These are phyloP conservation scores for Liquidambar formosana DNA, from an alignment of 164 flowering plant species.

Conservation along the genomic window DNA sequence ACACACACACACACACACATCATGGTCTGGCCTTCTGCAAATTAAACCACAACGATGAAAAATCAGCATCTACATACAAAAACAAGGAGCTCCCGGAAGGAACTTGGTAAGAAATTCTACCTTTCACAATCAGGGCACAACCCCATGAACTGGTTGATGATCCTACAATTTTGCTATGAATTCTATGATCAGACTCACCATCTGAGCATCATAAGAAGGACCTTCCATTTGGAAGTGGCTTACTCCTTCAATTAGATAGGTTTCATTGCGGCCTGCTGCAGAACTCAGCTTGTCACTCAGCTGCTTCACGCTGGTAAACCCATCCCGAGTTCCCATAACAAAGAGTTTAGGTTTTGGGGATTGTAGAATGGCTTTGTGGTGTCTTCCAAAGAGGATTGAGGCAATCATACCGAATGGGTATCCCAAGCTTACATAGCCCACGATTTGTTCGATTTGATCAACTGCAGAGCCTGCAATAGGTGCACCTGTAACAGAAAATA, in stretches of 20 bases:
- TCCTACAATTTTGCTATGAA: slow-evolving; percentile 59
- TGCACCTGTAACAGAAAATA: slow-evolving; percentile 57
- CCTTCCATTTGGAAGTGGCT: slow-evolving; percentile 97
- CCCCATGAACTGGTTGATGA: neutral
- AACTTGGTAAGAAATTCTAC: neutral
- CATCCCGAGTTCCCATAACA: slow-evolving; percentile 90
- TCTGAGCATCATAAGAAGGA: slow-evolving; percentile 72
- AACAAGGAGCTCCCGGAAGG: neutral
- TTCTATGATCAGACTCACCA: slow-evolving; percentile 60
- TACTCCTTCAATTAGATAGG: slow-evolving; percentile 76
- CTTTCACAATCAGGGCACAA: neutral
- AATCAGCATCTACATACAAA: slow-evolving; percentile 11
- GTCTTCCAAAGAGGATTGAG: slow-evolving; percentile 90
- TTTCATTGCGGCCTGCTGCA: slow-evolving; percentile 75
- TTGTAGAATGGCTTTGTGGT: slow-evolving; percentile 69
- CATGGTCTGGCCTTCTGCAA: slow-evolving; percentile 10
- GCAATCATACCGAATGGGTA: slow-evolving; percentile 87
- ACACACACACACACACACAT: too few species aligned
- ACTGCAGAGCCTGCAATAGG: slow-evolving; percentile 96
- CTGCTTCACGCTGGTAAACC: slow-evolving; percentile 89
- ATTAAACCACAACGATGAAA: slow-evolving; percentile 4
- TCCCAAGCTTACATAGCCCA: slow-evolving; percentile 86
- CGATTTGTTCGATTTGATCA: slow-evolving; percentile 68
- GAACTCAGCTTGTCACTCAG: slow-evolving; percentile 71
- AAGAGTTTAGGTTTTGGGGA: slow-evolving; percentile 88